phyloP scores from a whole-genome alignment of 192 early-diverging fungal species.

The Radiomyces spectabilis region DNA sequence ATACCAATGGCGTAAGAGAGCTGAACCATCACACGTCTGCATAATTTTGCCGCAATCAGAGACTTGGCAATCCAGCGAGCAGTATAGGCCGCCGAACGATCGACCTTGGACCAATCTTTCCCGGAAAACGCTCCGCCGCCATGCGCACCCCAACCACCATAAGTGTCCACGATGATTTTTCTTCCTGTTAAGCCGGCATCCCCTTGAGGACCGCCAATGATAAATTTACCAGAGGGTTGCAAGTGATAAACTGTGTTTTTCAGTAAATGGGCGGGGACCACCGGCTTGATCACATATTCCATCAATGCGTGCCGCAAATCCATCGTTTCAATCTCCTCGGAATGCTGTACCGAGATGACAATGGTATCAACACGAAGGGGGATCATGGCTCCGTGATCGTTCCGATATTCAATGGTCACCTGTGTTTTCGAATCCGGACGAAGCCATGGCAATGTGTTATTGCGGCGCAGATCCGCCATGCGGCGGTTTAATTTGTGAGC shows the following conservation, averaged over 20 bases:
- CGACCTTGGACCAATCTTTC: constrained; percentile 99
- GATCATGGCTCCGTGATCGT: constrained; percentile 88
- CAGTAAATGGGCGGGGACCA: constrained; percentile 88
- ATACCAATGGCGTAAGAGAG: constrained; percentile 98
- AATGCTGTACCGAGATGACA: constrained; percentile 97
- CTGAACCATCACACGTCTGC: constrained; percentile 89
- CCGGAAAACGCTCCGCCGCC: constrained; percentile 98
- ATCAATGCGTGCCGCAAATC: constrained; percentile 78
- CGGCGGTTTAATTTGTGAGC: constrained; percentile 97
- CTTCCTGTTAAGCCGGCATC: constrained; percentile 96
- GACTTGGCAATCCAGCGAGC: constrained; percentile 99
- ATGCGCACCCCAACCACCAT: constrained; percentile 33
- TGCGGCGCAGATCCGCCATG: constrained; percentile 92
- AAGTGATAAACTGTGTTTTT: constrained; percentile 93
- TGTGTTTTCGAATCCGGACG: constrained; percentile 99
- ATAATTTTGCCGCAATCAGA: constrained; percentile 85
- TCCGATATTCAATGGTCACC: constrained; percentile 98
- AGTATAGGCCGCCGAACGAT: constrained; percentile 94
- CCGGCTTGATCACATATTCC: constrained; percentile 88
- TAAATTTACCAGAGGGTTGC: constrained; percentile 97
- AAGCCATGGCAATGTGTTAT: constrained; percentile 85
- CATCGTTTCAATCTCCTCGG: constrained; percentile 79
- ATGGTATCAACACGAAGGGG: constrained; percentile 95
- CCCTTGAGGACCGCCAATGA: constrained; percentile 99
- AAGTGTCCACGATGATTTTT: constrained; percentile 34